Evolutionary conservation across 1,139 yeast genomes (phyloP).

Genomic region (Candida glucosophila): DNA sequence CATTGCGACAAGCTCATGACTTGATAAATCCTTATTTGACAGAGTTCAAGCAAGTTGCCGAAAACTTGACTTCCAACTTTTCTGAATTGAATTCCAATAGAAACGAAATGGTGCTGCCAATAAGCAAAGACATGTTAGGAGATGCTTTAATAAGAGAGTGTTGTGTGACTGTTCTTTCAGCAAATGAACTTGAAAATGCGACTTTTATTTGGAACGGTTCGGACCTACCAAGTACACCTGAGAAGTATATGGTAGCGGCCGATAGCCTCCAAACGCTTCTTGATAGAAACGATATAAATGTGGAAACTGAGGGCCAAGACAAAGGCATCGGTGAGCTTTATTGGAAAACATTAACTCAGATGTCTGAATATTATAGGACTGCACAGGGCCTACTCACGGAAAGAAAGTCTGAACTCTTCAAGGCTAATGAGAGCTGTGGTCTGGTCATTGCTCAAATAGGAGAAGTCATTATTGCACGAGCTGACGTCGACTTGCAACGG

Average conservation of each 20-base stretch:
- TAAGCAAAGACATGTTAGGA: slow-evolving; percentile 14
- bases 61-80: slow-evolving; percentile 15
- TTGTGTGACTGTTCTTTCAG: slow-evolving; percentile 15
- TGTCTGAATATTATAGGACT: slow-evolving; percentile 26
- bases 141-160: slow-evolving; percentile 17
- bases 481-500: slow-evolving; percentile 48
- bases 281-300: slow-evolving; percentile 24
- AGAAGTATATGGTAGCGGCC: slow-evolving; percentile 30
- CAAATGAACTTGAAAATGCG: slow-evolving; percentile 10
- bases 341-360: slow-evolving; percentile 35
- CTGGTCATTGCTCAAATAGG: slow-evolving; percentile 31
- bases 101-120: slow-evolving; percentile 18
- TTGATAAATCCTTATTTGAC: slow-evolving; percentile 11
- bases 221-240: slow-evolving; percentile 19
- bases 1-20: slow-evolving; percentile 5
- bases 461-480: slow-evolving; percentile 37
- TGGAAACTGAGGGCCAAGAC: slow-evolving; percentile 7
- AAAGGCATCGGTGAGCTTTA: slow-evolving; percentile 9
- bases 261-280: slow-evolving; percentile 36
- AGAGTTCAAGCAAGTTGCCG: slow-evolving; percentile 14
- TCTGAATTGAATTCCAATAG: slow-evolving; percentile 12
- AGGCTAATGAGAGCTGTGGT: slow-evolving; percentile 22
- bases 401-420: slow-evolving; percentile 11
- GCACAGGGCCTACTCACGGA: slow-evolving; percentile 26
- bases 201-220: slow-evolving; percentile 17